Conservation (phyloP, 306 rosid genomes). For the Begonia loranthoides region DNA sequence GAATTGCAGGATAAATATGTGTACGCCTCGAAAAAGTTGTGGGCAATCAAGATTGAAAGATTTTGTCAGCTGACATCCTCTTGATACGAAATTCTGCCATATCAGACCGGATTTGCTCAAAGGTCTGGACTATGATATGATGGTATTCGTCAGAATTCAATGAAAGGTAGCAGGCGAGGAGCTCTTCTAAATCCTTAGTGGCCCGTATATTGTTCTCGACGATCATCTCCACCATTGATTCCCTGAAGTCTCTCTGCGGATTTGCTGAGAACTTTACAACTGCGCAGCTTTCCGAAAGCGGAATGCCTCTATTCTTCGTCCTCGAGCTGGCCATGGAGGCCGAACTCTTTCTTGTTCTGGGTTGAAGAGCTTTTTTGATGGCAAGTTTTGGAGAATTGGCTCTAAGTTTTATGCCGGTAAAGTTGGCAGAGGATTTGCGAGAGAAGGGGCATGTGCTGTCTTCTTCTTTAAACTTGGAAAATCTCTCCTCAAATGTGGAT, state of each 20-base stretch:
- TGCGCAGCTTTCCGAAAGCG: conserved; percentile 57
- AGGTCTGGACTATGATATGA: conserved; percentile 59
- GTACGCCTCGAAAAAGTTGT: too few relatives aligned
- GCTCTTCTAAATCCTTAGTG: conserved; percentile 76
- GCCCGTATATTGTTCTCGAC: conserved; percentile 60
- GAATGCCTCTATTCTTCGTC: conserved; percentile 6
- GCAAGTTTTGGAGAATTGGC: not conserved
- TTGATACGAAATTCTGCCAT: conserved; percentile 23
- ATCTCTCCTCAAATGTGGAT: not conserved
- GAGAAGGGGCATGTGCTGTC: not conserved
- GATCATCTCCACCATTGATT: conserved; percentile 93
- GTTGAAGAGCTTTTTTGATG: not conserved
- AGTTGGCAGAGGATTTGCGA: not conserved
- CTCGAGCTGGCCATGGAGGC: conserved; percentile 16
- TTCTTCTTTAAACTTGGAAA: not conserved
- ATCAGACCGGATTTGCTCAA: conserved; percentile 90
- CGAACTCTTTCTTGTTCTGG: conserved; percentile 26
- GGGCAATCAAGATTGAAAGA: too few relatives aligned
- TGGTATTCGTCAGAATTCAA: conserved; percentile 78
- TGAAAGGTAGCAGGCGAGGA: conserved; percentile 77
- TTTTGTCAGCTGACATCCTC: too few relatives aligned
- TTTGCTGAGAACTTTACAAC: conserved; percentile 58
- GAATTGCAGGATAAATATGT: too few relatives aligned
- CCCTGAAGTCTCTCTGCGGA: conserved; percentile 73
- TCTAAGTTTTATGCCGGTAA: not conserved